These are phyloP conservation scores for Lactifluus subvellereus DNA, from an alignment of 768 basidiomycete species.

Conservation along the genomic window DNA sequence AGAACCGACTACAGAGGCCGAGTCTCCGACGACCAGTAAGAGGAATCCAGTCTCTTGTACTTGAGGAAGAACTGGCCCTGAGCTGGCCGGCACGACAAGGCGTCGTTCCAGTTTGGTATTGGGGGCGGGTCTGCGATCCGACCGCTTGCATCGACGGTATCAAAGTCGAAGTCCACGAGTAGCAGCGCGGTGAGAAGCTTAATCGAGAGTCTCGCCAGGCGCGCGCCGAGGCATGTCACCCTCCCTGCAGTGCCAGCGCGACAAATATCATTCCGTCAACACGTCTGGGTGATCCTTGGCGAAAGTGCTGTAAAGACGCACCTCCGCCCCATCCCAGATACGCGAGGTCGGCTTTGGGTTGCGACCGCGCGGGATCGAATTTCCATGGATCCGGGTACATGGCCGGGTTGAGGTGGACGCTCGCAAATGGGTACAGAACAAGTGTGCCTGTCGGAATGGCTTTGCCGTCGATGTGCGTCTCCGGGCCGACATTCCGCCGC, in stretches of 20 bases:
- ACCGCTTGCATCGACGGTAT: conserved; percentile 50
- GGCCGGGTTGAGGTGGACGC: conserved; percentile 66
- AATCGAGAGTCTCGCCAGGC: conserved; percentile 67
- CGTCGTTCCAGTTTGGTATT: conserved; percentile 75
- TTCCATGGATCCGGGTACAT: conserved; percentile 74
- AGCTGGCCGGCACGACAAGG: conserved; percentile 58
- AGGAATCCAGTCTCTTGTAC: conserved; percentile 30
- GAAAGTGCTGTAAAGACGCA: conserved; percentile 34
- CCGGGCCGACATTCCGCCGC: conserved; percentile 73
- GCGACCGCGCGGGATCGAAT: conserved; percentile 55
- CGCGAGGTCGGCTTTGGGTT: conserved; percentile 46
- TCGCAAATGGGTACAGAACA: conserved; percentile 74
- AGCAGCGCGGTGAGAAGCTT: conserved; percentile 67
- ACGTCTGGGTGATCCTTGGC: too few species aligned
- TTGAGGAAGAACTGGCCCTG: conserved; percentile 48
- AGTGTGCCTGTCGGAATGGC: conserved; percentile 68
- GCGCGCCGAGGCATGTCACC: conserved; percentile 64
- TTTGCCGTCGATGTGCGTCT: conserved; percentile 62
- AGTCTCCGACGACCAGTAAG: not conserved
- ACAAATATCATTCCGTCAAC: not conserved
- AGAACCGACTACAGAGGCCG: conserved; percentile 2
- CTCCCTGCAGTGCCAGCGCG: conserved; percentile 43
- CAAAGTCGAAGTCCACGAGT: conserved; percentile 56
- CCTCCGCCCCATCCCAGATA: conserved; percentile 81
- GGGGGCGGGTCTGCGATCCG: conserved; percentile 41